A percentile compares a stretch with the other conserved stretches of the same genome.
phyloP scores from a whole-genome alignment of 176 grass and related monocot genomes.

The Cenchrus purpureus region DNA sequence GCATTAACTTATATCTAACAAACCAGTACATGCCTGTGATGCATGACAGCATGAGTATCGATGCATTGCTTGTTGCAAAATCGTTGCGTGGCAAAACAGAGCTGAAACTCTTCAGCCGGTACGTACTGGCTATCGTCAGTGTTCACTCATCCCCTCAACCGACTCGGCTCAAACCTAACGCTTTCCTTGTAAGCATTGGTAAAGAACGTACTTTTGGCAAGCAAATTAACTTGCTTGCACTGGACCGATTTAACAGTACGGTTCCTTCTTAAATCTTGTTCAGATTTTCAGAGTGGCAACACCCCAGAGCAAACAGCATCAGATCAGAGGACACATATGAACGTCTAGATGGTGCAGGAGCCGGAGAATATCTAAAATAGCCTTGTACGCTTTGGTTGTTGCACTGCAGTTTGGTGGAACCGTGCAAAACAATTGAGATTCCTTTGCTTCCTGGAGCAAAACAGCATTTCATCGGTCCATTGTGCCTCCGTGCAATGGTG shows the following conservation, averaged over 20 bases:
- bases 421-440: background rate
- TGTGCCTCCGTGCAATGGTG: background rate
- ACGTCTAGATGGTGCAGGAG: no score
- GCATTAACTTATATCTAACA: no score
- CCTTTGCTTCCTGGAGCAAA: constrained; percentile 23
- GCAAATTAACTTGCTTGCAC: background rate
- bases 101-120: constrained; percentile 7
- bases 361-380: background rate
- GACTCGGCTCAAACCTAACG: background rate
- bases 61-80: background rate
- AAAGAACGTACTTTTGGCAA: background rate
- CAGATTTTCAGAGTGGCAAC: background rate
- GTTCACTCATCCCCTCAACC: background rate
- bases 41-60: background rate
- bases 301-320: background rate
- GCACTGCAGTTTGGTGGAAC: background rate
- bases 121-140: background rate
- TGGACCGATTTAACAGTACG: background rate
- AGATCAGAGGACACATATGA: background rate
- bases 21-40: no score
- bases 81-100: background rate
- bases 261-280: background rate
- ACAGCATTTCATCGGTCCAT: background rate
- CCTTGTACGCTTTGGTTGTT: background rate
- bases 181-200: background rate